Conservation (phyloP, 169 alveolate genomes). For the Cryptosporidium ryanae region DNA sequence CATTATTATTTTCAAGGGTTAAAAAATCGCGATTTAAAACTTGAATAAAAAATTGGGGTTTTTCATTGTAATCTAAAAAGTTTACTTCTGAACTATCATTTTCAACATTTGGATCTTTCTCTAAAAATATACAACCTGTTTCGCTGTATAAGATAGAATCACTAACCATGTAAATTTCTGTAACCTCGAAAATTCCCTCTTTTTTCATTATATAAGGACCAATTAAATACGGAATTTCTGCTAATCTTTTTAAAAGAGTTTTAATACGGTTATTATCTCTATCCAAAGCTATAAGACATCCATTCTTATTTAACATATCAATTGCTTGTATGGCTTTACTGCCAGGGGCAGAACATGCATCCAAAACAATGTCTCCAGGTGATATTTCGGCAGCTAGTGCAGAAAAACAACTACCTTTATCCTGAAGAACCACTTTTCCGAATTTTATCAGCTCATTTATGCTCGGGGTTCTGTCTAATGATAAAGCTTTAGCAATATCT, state of each 20-base stretch:
- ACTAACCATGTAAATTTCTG: not conserved
- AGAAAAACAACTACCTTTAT: constrained; percentile 76
- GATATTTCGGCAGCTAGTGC: constrained; percentile 71
- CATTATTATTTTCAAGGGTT: not conserved
- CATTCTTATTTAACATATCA: constrained; percentile 64
- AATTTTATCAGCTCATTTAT: constrained; percentile 51
- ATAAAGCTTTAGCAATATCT: constrained; percentile 18
- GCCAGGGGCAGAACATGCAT: constrained; percentile 83
- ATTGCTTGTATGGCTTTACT: constrained; percentile 78
- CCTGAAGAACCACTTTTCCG: constrained; percentile 72
- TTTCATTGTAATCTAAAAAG: not conserved
- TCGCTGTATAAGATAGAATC: not conserved
- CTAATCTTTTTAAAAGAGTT: constrained; percentile 51
- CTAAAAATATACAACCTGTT: constrained; percentile 44
- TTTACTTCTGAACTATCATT: not conserved
- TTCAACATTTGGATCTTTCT: constrained; percentile 6
- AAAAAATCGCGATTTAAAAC: constrained; percentile 26
- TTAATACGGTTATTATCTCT: constrained; percentile 49
- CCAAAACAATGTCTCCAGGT: constrained; percentile 78
- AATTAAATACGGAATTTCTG: constrained; percentile 53
- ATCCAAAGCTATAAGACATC: constrained; percentile 73
- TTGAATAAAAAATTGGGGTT: constrained; percentile 22
- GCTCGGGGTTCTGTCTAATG: constrained; percentile 61
- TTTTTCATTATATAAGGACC: constrained; percentile 43
- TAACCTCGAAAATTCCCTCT: not conserved